Base-by-base conservation (phyloP, 2,329 filamentous ascomycete genomes). In the Diaporthe australafricana region DNA sequence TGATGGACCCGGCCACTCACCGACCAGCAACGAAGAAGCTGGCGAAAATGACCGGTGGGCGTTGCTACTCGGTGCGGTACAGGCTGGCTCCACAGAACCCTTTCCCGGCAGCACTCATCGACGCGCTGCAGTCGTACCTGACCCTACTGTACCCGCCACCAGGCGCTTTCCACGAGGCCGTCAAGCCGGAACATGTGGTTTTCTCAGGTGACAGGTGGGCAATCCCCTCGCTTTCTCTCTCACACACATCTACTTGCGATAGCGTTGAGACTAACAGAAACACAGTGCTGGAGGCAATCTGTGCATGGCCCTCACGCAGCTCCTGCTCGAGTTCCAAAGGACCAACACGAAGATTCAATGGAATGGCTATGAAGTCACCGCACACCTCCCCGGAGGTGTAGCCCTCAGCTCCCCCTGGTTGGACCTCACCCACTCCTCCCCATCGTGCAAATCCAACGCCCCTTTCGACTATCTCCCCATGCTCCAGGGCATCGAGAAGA, bases 81-180 rank as follows among this genome's bases (percentile, higher is more conserved):
- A 87, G 94, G 7, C 87, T 96, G 3, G 89, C 92, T 16, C 94
- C 94, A 0, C 91, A 95, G 78, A 83, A 91, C 72, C 89, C 93
- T 0, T 96, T 96, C 78, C 94, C 94, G 0, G 85, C 92, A 0
- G 92, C 93, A 1, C 81, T 96, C 8, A 83, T 96, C 53, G 94
- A 96, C 78, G 92, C 89, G 1, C 81, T 96, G 12, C 85, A 92
- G 40, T 90, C 92, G 0, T 96, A 96, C 77, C 85, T 96, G 45
- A 89, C 88, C 0, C 85, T 95, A 8, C 84, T 96, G 1, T 91
- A 94, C 76, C 94, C 94, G 16, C 91, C 92, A 0, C 84, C 88
- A 0, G 91, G 87, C 22, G 88, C 93, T 0, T 87, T 90, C 55
- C 93, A 96, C 79, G 84, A 87, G 17, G 83, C 93, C 2, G 88